Evolutionary conservation across 306 rosid species (phyloP).

Genomic region (Dalbergia cochinchinensis): DNA sequence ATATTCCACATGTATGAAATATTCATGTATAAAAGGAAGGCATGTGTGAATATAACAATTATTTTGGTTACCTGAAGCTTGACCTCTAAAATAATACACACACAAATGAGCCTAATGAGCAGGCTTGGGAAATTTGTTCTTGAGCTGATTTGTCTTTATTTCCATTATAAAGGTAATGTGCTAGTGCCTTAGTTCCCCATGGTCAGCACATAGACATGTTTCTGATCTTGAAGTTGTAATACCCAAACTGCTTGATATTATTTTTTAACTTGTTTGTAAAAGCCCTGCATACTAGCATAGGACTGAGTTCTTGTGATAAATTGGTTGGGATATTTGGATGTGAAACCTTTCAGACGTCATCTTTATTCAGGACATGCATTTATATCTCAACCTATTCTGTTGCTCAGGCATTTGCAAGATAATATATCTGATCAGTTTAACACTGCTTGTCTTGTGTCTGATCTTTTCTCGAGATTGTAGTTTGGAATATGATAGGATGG

Average conservation of each 20-base stretch:
- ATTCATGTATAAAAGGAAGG: background rate
- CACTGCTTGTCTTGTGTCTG: background rate
- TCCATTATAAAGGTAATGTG: background rate
- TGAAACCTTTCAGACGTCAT: background rate
- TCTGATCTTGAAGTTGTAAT: background rate
- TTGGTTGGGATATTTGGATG: background rate
- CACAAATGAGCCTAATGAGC: conserved; percentile 10
- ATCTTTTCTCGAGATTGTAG: conserved; percentile 9
- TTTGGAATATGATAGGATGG: conserved; percentile 3
- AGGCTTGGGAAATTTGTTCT: background rate
- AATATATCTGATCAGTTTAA: conserved; percentile 14
- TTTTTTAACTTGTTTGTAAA: background rate
- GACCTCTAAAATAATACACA: background rate
- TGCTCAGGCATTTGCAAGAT: background rate
- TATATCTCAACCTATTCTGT: background rate
- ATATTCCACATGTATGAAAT: conserved; percentile 30
- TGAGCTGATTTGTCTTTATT: background rate
- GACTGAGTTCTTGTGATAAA: background rate
- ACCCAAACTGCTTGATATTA: background rate
- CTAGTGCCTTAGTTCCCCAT: background rate
- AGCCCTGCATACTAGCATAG: background rate
- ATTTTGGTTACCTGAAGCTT: conserved; percentile 3
- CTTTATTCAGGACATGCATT: background rate
- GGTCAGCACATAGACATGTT: conserved; percentile 5
- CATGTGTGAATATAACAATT: background rate